Conservation (phyloP, 2,329 filamentous ascomycete species). For the Sporothrix phasma region DNA sequence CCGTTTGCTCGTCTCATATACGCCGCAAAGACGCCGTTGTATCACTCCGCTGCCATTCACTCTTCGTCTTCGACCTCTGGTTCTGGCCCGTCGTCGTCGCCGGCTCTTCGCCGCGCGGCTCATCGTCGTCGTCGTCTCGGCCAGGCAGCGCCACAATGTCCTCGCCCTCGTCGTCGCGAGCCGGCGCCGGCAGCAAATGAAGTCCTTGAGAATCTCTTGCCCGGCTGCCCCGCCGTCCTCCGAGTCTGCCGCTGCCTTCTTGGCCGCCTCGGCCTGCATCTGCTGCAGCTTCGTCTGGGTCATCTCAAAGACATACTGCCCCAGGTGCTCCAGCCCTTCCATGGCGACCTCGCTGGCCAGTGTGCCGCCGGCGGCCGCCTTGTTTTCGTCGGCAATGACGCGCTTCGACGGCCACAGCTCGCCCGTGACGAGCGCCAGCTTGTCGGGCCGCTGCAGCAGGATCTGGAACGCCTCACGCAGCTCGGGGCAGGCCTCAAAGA, state of each 20-base stretch:
- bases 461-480: constrained; percentile 76
- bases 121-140: constrained; percentile 11
- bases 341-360: constrained; percentile 57
- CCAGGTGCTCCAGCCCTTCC: constrained; percentile 87
- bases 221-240: neutral
- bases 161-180: constrained; percentile 7
- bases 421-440: constrained; percentile 68
- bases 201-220: neutral
- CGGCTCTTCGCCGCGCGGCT: neutral
- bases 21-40: no score
- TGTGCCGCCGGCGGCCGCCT: constrained; percentile 51
- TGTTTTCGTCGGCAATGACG: constrained; percentile 35
- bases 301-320: constrained; percentile 96
- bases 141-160: constrained; percentile 16
- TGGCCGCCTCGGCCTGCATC: constrained; percentile 30
- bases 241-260: neutral
- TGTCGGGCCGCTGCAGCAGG: constrained; percentile 67
- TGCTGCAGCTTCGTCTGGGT: constrained; percentile 53
- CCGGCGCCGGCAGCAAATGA: neutral
- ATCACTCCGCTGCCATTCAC: neutral
- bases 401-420: constrained; percentile 73
- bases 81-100: neutral
- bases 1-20: neutral
- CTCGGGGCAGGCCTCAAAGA: constrained; percentile 85
- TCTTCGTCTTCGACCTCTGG: neutral